Evolutionary conservation across 345 rosid genomes (phyloP), one percentile per base, ranked within the genome.

Genomic region (Camelina sativa): DNA sequence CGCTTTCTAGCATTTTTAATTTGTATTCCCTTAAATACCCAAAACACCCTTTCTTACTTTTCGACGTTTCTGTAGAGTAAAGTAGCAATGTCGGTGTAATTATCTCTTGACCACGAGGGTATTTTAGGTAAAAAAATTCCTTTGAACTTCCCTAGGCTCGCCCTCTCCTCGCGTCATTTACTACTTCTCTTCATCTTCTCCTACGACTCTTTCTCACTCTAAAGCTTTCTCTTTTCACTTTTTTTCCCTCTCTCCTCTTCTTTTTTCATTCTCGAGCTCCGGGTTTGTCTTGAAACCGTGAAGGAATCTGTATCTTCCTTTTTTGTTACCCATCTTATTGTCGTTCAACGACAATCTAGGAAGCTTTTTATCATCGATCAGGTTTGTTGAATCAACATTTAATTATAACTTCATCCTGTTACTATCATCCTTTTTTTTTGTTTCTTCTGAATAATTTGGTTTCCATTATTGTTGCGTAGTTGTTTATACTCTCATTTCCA

Each of bases 81-180:
- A 59, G 67, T 60, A 41, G 20, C 67, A 48, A 38, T 69, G 76
- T 70, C 76, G 80, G 75, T 64, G 80, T 77, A 64, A 77, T 64
- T 70, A 65, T 15, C 37, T 40, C 57, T 1, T 51, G n/a, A 13
- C 6, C 9, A 6, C 2, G 59, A 77, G 81, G 77, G 73, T 43
- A 54, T 1, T 57, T 30, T 51, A 11, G 11, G 69, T 43, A 38
- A 40, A 5, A 9, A 0, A 12, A 1, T 19, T 22, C 76, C 34
- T 80, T 81, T 68, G 40, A 76, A 65, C 75, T 82, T 69, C 82
- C 80, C 77, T 66, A 67, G 67, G 75, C 67, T 72, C 64, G 23
- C 63, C 70, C 2, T 53, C 61, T 55, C 32, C 55, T 69, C 60
- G 53, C 56, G 79, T 74, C 88, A 84, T 74, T 75, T 63, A 60